A percentile compares a stretch with the other conserved stretches of the same genome.
Evolutionary conservation across 2,329 filamentous ascomycete species (phyloP).

Genomic region (Tolypocladium pustulatum): DNA sequence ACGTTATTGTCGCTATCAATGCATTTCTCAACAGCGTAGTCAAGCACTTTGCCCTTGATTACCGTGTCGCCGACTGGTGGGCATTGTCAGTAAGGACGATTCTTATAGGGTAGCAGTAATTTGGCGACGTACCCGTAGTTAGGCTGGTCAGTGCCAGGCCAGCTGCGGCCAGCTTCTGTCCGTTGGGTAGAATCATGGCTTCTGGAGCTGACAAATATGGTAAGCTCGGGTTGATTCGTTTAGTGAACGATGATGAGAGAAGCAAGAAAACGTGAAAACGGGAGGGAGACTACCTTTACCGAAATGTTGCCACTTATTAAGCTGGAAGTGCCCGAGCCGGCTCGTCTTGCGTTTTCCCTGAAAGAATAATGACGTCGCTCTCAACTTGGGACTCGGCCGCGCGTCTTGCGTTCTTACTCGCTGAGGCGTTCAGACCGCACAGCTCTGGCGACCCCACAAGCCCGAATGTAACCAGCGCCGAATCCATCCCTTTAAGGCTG

Average conservation of each 20-base stretch:
- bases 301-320: background rate
- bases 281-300: background rate
- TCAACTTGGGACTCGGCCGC: too few relatives aligned
- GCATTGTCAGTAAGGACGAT: background rate
- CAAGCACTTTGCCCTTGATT: constrained; percentile 25
- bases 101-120: background rate
- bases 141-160: constrained; percentile 7
- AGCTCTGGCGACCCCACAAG: too few relatives aligned
- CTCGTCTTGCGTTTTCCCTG: background rate
- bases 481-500: too few relatives aligned
- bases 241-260: background rate
- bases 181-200: constrained; percentile 10
- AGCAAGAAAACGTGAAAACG: too few relatives aligned
- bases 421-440: too few relatives aligned
- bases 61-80: constrained; percentile 8
- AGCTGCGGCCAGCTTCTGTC: constrained; percentile 7
- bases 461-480: background rate
- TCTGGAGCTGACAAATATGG: background rate
- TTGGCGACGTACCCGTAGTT: constrained; percentile 2
- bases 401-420: too few relatives aligned
- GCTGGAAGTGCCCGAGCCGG: background rate
- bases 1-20: constrained; percentile 25
- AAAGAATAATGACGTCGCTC: background rate
- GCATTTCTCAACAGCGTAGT: constrained; percentile 31
- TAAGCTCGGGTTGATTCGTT: background rate